Evolutionary conservation across 192 early-diverging fungal species (phyloP), one percentile per base, ranked within the genome.

Genomic region (Chytriomyces confervae): DNA sequence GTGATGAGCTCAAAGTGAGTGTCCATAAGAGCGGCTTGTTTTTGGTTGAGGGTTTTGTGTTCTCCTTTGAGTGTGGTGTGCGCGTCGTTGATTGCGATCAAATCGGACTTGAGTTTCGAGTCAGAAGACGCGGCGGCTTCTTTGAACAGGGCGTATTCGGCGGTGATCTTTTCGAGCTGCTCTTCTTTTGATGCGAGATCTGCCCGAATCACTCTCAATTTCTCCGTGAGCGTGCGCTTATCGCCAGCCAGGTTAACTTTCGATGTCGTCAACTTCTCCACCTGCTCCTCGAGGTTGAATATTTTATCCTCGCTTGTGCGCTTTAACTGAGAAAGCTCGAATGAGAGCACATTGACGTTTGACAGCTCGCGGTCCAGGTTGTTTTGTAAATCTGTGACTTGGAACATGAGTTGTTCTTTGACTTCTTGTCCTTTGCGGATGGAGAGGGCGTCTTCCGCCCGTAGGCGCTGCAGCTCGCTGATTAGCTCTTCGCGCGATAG

Each of bases 381-480:
- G 64, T 88, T 89, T 71, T 89, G 84, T 16, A 89, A 63, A 69
- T 89, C 88, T 18, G 86, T 89, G 10, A 88, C 82, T 78, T 89
- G 84, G 78, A 86, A 89, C 81, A 89, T 85, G 20, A 89, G 76
- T 71, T 89, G 86, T 66, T 89, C 88, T 67, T 86, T 87, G 23
- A 82, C 76, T 61, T 89, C 86, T 72, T 86, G 84, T 8, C 83
- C 9, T 57, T 79, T 82, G 62, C 76, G 83, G 50, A 89, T 49
- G 62, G 43, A 71, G 44, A 71, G 77, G 11, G 74, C 78, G 69
- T 89, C 86, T 61, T 85, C 77, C 18, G 60, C 80, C 9, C 84
- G 77, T 23, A 79, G 69, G 44, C 71, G 62, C 29, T 62, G 66
- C 4, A 88, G 69, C n/a, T 86, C 84, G 11, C 68, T 63, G 67